A percentile compares a stretch with the other conserved stretches of the same genome.
These are phyloP conservation scores for Trichosporon faecale DNA, from an alignment of 1,284 basidiomycete genomes.

Conservation along the genomic window DNA sequence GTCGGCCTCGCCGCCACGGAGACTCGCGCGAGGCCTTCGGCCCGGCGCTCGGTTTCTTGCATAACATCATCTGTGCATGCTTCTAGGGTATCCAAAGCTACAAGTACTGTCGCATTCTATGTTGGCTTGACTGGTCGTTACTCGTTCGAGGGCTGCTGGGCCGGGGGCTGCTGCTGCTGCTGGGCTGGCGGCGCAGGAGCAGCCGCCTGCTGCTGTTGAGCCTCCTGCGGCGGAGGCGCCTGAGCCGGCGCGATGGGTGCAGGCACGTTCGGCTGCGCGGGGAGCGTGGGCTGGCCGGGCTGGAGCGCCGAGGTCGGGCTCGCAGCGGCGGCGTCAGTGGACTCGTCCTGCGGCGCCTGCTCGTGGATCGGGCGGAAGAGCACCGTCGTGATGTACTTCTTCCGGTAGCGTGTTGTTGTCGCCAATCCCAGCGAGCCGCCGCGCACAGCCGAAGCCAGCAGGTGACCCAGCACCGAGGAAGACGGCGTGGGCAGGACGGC, in stretches of 20 bases:
- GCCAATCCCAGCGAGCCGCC: slow-evolving; percentile 92
- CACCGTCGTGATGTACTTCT: slow-evolving; percentile 76
- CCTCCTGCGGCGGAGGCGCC: background rate
- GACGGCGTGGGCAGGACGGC: slow-evolving; percentile 67
- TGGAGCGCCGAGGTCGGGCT: background rate
- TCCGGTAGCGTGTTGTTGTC: slow-evolving; percentile 85
- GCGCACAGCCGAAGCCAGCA: slow-evolving; percentile 79
- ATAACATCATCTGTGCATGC: background rate
- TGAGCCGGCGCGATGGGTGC: background rate
- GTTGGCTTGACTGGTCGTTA: background rate
- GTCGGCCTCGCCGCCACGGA: no score
- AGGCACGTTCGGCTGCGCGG: background rate
- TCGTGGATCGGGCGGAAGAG: slow-evolving; percentile 52
- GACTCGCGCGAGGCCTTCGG: no score
- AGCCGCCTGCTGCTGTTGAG: slow-evolving; percentile 3
- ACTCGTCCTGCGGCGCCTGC: background rate
- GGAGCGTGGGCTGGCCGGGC: background rate
- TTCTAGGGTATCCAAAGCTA: background rate
- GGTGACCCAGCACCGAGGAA: slow-evolving; percentile 91
- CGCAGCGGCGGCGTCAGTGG: background rate
- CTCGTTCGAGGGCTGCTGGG: background rate
- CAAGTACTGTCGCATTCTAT: background rate
- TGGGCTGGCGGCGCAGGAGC: background rate
- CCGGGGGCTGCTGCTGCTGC: background rate
- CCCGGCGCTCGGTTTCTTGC: no score